Conservation (phyloP, 2,329 filamentous ascomycete species). For the Dothistroma pini region DNA sequence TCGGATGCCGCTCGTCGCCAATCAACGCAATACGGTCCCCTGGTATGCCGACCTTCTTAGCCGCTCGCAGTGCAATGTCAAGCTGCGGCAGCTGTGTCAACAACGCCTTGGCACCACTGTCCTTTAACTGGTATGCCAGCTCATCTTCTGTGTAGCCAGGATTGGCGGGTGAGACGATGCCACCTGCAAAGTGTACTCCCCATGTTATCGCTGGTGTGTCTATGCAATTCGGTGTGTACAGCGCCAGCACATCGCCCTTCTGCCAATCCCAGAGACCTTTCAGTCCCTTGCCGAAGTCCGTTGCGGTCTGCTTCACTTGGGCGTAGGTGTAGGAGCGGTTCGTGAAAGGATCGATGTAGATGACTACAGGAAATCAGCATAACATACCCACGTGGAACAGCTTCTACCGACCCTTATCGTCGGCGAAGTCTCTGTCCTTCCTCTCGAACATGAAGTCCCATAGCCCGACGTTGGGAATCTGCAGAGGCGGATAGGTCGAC, state of each 20-base stretch:
- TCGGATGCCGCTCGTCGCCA: constrained; percentile 63
- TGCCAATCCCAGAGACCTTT: constrained; percentile 71
- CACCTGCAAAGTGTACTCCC: constrained; percentile 79
- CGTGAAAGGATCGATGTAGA: constrained; percentile 73
- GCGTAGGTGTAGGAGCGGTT: constrained; percentile 66
- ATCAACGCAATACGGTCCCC: constrained; percentile 71
- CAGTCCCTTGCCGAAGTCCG: constrained; percentile 76
- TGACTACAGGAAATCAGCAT: constrained; percentile 49
- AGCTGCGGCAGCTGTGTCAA: constrained; percentile 69
- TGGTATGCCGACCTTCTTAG: constrained; percentile 64
- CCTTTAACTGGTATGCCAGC: constrained; percentile 76
- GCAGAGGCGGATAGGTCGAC: constrained; percentile 54
- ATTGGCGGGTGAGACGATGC: constrained; percentile 78
- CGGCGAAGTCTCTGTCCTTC: constrained; percentile 61
- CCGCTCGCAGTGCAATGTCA: constrained; percentile 62
- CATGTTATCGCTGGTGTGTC: constrained; percentile 75
- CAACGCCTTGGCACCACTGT: constrained; percentile 69
- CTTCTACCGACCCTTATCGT: constrained; percentile 63
- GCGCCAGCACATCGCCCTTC: constrained; percentile 74
- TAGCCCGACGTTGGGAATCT: constrained; percentile 71
- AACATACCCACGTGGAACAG: not conserved
- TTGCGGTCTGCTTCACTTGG: constrained; percentile 61
- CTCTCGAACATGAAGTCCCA: constrained; percentile 75
- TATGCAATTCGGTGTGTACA: constrained; percentile 82
- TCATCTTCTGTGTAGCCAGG: constrained; percentile 81